These are phyloP conservation scores for Acer negundo DNA, from an alignment of 345 rosid genomes.

Conservation along the genomic window DNA sequence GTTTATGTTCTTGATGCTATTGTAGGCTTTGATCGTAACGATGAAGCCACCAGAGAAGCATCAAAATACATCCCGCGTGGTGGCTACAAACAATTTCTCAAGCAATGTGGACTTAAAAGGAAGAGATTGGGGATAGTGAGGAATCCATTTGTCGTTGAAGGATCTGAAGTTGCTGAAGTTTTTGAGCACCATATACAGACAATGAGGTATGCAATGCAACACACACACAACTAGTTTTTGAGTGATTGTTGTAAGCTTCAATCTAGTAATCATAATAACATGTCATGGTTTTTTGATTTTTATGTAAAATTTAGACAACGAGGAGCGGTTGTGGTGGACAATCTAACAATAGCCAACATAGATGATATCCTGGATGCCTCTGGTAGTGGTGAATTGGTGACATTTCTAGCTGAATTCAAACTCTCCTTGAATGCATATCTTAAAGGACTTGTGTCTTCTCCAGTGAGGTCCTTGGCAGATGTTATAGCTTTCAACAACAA, in stretches of 20 bases:
- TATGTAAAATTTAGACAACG: constrained; percentile 13
- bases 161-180: neutral
- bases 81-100: constrained; percentile 57
- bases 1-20: constrained; percentile 66
- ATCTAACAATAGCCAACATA: constrained; percentile 22
- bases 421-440: constrained; percentile 31
- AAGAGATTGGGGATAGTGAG: constrained; percentile 39
- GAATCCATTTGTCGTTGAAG: constrained; percentile 13
- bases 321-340: constrained; percentile 37
- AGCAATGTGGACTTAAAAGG: constrained; percentile 27
- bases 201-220: constrained; percentile 27
- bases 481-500: constrained; percentile 35
- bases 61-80: constrained; percentile 51
- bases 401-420: constrained; percentile 38
- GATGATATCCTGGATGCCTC: neutral
- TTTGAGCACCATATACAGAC: constrained; percentile 34
- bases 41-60: constrained; percentile 46
- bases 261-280: neutral
- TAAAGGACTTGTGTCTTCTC: constrained; percentile 34
- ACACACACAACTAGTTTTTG: neutral
- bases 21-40: constrained; percentile 48
- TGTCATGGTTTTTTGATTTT: neutral
- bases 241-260: neutral
- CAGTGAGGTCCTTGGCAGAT: constrained; percentile 39
- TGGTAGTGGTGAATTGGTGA: constrained; percentile 15